Evolutionary conservation across 345 rosid genomes (phyloP), one percentile per base, ranked within the genome.

Genomic region (Salix udensis): DNA sequence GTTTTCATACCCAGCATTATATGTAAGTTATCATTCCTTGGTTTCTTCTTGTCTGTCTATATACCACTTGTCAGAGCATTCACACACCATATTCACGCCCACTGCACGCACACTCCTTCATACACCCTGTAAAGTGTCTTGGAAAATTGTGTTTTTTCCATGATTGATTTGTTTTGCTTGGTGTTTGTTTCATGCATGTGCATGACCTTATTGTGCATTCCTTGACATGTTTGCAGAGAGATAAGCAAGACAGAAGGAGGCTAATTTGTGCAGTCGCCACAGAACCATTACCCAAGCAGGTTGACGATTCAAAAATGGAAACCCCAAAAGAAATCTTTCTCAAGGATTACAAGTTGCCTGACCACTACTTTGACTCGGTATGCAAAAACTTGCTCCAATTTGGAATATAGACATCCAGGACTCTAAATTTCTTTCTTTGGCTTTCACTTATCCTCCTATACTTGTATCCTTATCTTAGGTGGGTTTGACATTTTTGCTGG

Each of bases 341-440:
- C 84, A 96, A 96, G 92, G 93, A 94, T 81, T 94, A 96, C 85
- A 90, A 89, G 67, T 87, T 86, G 76, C 99, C 99, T 74, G 93
- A 94, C 81, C 92, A 91, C 84, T 96, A 91, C 82, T 96, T 96
- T 78, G 97, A 91, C 68, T 80, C 88, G 78, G 99, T 94, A 87
- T 77, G 67, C 24, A 77, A 67, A 18, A 24, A 31, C 69, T 23
- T 21, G 23, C 34, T 28, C 31, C 26, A 55, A 26, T 73, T 72
- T 40, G 46, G 13, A 31, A 36, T 21, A 14, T 66, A 24, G 16
- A 50, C 21, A 50, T 37, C 71, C 36, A 46, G 40, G 75, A 15
- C 46, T 74, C 26, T 66, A 39, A 18, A 44, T 61, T 37, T 66
- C 21, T 67, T 40, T 65, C 68, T 44, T n/a, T 75, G 58, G 46